Evolutionary conservation across 306 rosid species (phyloP).

Genomic region (Vigna nakashimae): DNA sequence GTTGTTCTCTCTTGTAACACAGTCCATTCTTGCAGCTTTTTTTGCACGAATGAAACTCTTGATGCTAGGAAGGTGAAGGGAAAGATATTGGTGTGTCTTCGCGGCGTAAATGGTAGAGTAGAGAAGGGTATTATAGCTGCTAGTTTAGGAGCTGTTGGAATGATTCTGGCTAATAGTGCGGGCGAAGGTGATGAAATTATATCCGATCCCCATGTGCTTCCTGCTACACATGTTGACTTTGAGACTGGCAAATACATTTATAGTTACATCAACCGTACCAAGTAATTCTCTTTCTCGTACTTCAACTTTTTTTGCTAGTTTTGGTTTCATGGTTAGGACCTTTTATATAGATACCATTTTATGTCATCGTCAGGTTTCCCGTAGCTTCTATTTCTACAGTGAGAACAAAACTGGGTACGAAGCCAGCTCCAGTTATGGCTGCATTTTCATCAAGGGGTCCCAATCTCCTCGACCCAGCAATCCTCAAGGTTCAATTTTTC

Average conservation of each 20-base stretch:
- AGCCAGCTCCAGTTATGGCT: slow-evolving; percentile 68
- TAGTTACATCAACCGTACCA: slow-evolving; percentile 54
- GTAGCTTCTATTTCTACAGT: slow-evolving; percentile 53
- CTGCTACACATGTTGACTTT: slow-evolving; percentile 55
- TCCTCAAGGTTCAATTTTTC: slow-evolving; percentile 63
- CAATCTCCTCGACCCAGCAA: slow-evolving; percentile 42
- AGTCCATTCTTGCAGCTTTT: slow-evolving; percentile 42
- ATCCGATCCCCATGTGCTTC: slow-evolving; percentile 61
- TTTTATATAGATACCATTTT: background rate
- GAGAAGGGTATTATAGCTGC: slow-evolving; percentile 49
- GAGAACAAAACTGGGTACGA: slow-evolving; percentile 47
- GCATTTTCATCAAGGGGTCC: slow-evolving; percentile 86
- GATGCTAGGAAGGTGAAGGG: slow-evolving; percentile 66
- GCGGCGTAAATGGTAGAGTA: slow-evolving; percentile 41
- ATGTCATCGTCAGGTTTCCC: slow-evolving; percentile 57
- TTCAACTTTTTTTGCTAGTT: background rate
- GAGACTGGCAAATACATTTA: slow-evolving; percentile 48
- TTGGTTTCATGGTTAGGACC: background rate
- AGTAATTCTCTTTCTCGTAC: slow-evolving; percentile 43
- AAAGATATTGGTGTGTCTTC: slow-evolving; percentile 65
- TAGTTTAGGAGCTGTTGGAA: slow-evolving; percentile 67
- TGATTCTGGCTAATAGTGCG: slow-evolving; percentile 60
- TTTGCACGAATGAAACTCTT: slow-evolving; percentile 51
- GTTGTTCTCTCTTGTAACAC: background rate
- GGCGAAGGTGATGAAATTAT: background rate